Evolutionary conservation across 169 alveolate genomes (phyloP).

Genomic region (Eimeria mitis): DNA sequence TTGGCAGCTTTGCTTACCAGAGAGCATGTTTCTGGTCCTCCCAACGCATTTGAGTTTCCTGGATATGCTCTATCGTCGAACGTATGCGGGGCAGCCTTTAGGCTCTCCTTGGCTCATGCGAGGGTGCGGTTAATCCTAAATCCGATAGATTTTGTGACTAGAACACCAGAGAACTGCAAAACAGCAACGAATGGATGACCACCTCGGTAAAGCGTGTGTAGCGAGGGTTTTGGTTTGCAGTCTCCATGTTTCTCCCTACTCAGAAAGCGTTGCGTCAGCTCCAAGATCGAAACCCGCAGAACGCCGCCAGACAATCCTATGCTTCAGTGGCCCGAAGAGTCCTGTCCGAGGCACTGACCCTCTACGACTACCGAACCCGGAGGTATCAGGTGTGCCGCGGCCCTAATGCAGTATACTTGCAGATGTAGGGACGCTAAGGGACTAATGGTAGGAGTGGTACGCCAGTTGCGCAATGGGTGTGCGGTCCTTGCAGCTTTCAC

Average conservation of each 20-base stretch:
- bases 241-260: neutral
- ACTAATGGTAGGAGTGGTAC: neutral
- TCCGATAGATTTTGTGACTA: neutral
- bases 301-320: neutral
- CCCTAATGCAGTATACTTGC: neutral
- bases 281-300: neutral
- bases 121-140: neutral
- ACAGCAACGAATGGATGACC: neutral
- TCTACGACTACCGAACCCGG: conserved; percentile 59
- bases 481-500: conserved; percentile 40
- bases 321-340: conserved; percentile 2
- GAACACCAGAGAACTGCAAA: neutral
- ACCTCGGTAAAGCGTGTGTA: neutral
- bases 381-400: conserved; percentile 35
- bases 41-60: conserved; percentile 29
- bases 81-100: conserved; percentile 32
- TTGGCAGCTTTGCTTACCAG: conserved; percentile 34
- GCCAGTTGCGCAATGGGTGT: neutral
- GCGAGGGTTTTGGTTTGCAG: neutral
- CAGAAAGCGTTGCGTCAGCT: conserved; percentile 19
- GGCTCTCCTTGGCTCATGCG: neutral
- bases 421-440: neutral
- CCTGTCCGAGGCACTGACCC: conserved; percentile 34
- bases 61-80: conserved; percentile 5
- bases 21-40: neutral